Evolutionary conservation across 106 monocot genomes (phyloP).

Genomic region (Agapanthus africanus): DNA sequence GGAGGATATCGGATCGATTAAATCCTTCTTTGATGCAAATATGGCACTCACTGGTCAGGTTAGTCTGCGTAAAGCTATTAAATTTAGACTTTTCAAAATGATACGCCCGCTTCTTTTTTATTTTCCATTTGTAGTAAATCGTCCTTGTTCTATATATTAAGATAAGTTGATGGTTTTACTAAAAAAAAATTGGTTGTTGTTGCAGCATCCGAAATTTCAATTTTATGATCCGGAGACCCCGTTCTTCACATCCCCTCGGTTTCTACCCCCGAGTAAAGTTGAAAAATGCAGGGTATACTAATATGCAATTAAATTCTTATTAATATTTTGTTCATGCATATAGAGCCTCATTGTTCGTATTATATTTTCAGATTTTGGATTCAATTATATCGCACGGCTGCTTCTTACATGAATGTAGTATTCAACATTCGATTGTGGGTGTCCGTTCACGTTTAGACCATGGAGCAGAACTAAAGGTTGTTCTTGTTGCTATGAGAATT

Average conservation of each 20-base stretch:
- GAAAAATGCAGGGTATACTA: conserved; percentile 67
- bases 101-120: not conserved
- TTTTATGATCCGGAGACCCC: conserved; percentile 84
- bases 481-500: too few relatives aligned
- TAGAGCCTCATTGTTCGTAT: not conserved
- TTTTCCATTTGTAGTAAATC: too few relatives aligned
- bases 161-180: too few relatives aligned
- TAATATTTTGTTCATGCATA: not conserved
- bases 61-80: not conserved
- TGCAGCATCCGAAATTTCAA: conserved; percentile 75
- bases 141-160: too few relatives aligned
- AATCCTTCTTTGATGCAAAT: conserved; percentile 83
- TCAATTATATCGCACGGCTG: conserved; percentile 89
- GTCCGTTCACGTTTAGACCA: conserved; percentile 69
- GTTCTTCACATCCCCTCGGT: conserved; percentile 82
- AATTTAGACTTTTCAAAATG: too few relatives aligned
- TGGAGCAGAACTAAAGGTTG: conserved; percentile 78
- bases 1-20: conserved; percentile 93
- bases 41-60: conserved; percentile 89
- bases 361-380: conserved; percentile 52
- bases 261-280: conserved; percentile 74
- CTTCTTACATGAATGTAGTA: conserved; percentile 66
- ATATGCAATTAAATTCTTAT: not conserved
- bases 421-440: conserved; percentile 72
- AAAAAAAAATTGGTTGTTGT: too few relatives aligned